These are phyloP conservation scores for Serendipita sp. DNA, from an alignment of 1,284 basidiomycete species.

Conservation along the genomic window DNA sequence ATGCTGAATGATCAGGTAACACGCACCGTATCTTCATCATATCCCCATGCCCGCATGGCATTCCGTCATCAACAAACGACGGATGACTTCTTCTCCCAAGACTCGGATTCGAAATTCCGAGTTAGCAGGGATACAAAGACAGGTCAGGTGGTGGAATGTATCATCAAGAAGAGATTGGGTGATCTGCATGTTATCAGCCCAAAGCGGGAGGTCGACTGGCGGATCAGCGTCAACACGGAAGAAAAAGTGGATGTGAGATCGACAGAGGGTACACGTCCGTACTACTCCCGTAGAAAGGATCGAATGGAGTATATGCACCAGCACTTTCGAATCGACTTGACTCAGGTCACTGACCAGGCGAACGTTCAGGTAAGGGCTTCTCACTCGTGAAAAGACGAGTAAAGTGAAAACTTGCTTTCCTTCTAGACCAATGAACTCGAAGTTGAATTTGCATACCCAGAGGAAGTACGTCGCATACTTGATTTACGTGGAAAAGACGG, in stretches of 20 bases:
- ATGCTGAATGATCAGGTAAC: constrained; percentile 68
- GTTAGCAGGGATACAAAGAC: constrained; percentile 75
- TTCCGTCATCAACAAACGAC: constrained; percentile 70
- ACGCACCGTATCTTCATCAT: constrained; percentile 29
- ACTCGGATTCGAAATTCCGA: constrained; percentile 47
- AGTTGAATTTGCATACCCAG: constrained; percentile 34
- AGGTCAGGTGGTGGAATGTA: constrained; percentile 45
- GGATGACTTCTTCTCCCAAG: constrained; percentile 62
- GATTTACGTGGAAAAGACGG: constrained; percentile 12
- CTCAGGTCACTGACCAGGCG: constrained; percentile 55
- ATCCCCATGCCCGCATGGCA: constrained; percentile 43
- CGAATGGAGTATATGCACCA: constrained; percentile 87
- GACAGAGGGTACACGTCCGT: constrained; percentile 29
- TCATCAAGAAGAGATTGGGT: constrained; percentile 72
- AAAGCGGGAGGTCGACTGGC: constrained; percentile 73
- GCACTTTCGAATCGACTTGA: constrained; percentile 84
- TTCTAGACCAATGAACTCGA: constrained; percentile 35
- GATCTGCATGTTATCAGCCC: constrained; percentile 83
- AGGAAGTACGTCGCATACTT: constrained; percentile 23
- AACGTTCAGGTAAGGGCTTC: constrained; percentile 15
- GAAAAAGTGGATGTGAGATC: constrained; percentile 25
- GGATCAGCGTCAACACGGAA: constrained; percentile 84
- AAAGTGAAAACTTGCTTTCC: not conserved
- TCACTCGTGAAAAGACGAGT: not conserved
- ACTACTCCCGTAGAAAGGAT: constrained; percentile 67